Evolutionary conservation across 257 asterid species (phyloP).

Genomic region (Rauvolfia tetraphylla): DNA sequence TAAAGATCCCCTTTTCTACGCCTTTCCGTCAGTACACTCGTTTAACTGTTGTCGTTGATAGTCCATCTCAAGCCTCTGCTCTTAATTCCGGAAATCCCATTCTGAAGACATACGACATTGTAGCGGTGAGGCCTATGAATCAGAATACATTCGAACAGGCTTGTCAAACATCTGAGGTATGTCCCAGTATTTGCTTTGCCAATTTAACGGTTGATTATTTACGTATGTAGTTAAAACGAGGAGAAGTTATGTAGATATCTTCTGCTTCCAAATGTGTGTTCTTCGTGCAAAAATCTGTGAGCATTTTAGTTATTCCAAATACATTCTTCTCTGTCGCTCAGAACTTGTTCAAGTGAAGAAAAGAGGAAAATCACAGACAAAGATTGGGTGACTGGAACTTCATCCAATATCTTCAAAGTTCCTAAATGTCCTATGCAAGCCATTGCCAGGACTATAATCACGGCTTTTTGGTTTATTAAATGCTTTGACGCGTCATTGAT

Average conservation of each 20-base stretch:
- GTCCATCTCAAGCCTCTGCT: slow-evolving; percentile 53
- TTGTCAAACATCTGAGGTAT: slow-evolving; percentile 72
- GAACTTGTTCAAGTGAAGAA: not conserved
- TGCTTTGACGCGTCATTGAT: not conserved
- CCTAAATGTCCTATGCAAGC: not conserved
- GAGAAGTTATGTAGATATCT: not conserved
- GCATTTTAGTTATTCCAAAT: not conserved
- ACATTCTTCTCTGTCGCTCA: not conserved
- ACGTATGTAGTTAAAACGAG: not conserved
- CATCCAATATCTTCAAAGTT: not conserved
- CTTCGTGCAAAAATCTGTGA: not conserved
- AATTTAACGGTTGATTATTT: not conserved
- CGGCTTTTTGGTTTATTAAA: not conserved
- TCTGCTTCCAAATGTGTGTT: not conserved
- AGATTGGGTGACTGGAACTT: not conserved
- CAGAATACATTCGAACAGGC: slow-evolving; percentile 75
- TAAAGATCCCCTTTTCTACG: slow-evolving; percentile 52
- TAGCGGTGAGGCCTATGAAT: slow-evolving; percentile 70
- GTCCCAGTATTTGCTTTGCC: not conserved
- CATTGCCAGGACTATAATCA: too few species aligned
- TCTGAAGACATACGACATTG: slow-evolving; percentile 64
- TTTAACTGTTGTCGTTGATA: slow-evolving; percentile 63
- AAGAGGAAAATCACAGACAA: not conserved
- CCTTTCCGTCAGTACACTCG: slow-evolving; percentile 87
- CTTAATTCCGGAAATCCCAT: slow-evolving; percentile 72